Evolutionary conservation across 805 yeast species (phyloP).

Genomic region (Lipomyces yamadae): DNA sequence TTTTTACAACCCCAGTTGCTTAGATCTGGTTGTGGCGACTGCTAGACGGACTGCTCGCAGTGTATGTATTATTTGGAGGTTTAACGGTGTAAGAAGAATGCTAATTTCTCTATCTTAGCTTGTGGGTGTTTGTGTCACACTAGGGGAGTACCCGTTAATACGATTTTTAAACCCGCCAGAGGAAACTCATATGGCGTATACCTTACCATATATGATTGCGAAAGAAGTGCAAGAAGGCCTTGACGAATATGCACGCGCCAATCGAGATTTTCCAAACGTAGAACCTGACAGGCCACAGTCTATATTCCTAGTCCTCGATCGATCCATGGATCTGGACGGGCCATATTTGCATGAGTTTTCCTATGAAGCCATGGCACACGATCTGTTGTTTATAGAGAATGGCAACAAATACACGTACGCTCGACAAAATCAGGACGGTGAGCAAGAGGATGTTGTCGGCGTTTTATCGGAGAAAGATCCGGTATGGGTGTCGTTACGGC

Average conservation of each 20-base stretch:
- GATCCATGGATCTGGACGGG: constrained; percentile 80
- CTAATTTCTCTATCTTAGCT: constrained; percentile 48
- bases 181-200: constrained; percentile 57
- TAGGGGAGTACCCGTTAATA: constrained; percentile 88
- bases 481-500: constrained; percentile 73
- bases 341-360: constrained; percentile 88
- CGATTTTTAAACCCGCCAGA: constrained; percentile 66
- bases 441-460: constrained; percentile 52
- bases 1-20: constrained; percentile 69
- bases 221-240: constrained; percentile 68
- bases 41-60: constrained; percentile 61
- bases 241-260: constrained; percentile 73
- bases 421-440: constrained; percentile 44
- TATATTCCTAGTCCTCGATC: constrained; percentile 74
- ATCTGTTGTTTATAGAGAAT: constrained; percentile 56
- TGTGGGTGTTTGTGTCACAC: constrained; percentile 71
- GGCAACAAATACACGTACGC: constrained; percentile 57
- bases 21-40: constrained; percentile 63
- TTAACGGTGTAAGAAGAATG: neutral
- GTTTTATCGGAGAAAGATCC: constrained; percentile 65
- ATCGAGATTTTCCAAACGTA: constrained; percentile 66
- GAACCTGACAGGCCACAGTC: constrained; percentile 65
- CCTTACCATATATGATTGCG: constrained; percentile 73
- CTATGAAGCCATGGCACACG: constrained; percentile 92
- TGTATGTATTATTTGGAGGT: constrained; percentile 13